Conservation (phyloP, 495 filamentous ascomycete genomes). For the Penicillium waksmanii region DNA sequence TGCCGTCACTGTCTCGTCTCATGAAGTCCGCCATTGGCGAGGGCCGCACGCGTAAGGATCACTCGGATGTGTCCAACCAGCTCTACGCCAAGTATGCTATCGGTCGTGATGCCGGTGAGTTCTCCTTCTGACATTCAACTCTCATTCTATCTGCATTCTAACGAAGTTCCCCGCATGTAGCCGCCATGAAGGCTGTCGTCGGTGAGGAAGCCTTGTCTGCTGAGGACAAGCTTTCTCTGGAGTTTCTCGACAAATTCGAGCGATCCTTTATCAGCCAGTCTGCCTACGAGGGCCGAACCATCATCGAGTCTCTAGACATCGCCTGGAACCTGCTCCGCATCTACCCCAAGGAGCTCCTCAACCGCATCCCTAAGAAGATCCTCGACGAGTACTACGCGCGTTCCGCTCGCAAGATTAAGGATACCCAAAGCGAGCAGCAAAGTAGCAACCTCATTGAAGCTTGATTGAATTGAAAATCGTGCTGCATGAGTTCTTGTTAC, state of each 20-base stretch:
- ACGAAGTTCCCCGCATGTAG: constrained; percentile 37
- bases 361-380: constrained; percentile 93
- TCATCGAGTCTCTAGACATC: constrained; percentile 90
- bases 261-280: constrained; percentile 88
- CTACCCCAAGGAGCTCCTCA: constrained; percentile 95
- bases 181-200: constrained; percentile 99
- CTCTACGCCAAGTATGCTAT: constrained; percentile 99
- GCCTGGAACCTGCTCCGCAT: constrained; percentile 96
- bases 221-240: constrained; percentile 96
- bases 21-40: constrained; percentile 99
- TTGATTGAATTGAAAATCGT: constrained; percentile 14
- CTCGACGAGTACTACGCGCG: constrained; percentile 92
- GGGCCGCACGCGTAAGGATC: constrained; percentile 91
- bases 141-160: constrained; percentile 4
- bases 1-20: constrained; percentile 96
- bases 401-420: constrained; percentile 62
- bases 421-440: constrained; percentile 65
- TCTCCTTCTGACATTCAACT: not conserved
- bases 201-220: constrained; percentile 94
- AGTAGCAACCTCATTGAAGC: constrained; percentile 66
- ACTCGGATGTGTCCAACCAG: constrained; percentile 98
- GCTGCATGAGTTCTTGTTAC: not conserved
- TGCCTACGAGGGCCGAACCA: constrained; percentile 85
- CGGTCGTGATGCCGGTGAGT: constrained; percentile 81
- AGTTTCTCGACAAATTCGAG: constrained; percentile 99